Conservation (phyloP, 2,329 filamentous ascomycete genomes). For the Aureobasidium sp. region DNA sequence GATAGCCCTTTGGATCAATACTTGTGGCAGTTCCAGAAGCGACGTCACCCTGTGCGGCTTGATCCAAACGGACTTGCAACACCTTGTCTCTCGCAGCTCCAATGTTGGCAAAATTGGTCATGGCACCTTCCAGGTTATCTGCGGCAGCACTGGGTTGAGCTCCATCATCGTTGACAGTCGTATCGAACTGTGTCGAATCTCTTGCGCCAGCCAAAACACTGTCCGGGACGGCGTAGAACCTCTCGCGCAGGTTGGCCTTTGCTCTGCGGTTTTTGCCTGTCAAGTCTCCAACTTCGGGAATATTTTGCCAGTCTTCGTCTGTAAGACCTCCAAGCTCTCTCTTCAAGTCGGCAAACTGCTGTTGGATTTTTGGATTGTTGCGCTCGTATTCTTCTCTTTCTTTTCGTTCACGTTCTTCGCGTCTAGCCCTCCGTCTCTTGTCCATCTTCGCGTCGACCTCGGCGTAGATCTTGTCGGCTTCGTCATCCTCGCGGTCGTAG, state of each 20-base stretch:
- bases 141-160: conserved; percentile 35
- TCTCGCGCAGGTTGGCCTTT: conserved; percentile 67
- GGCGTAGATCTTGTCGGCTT: conserved; percentile 92
- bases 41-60: conserved; percentile 70
- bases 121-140: conserved; percentile 64
- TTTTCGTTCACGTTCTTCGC: conserved; percentile 87
- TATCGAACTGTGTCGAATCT: conserved; percentile 73
- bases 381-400: conserved; percentile 93
- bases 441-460: conserved; percentile 98
- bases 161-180: conserved; percentile 77
- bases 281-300: conserved; percentile 93
- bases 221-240: conserved; percentile 95
- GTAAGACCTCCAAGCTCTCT: conserved; percentile 79
- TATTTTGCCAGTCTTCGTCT: conserved; percentile 92
- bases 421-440: conserved; percentile 65
- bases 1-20: conserved; percentile 91
- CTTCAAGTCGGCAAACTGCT: conserved; percentile 95
- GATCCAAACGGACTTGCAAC: conserved; percentile 85
- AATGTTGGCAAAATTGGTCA: conserved; percentile 97
- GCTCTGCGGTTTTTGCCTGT: conserved; percentile 87
- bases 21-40: conserved; percentile 75
- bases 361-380: conserved; percentile 96
- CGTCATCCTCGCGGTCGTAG: conserved; percentile 96
- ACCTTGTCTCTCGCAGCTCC: conserved; percentile 95
- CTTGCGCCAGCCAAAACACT: conserved; percentile 85